Conservation (phyloP, 2,329 filamentous ascomycete genomes). For the Neobulgaria alba region DNA sequence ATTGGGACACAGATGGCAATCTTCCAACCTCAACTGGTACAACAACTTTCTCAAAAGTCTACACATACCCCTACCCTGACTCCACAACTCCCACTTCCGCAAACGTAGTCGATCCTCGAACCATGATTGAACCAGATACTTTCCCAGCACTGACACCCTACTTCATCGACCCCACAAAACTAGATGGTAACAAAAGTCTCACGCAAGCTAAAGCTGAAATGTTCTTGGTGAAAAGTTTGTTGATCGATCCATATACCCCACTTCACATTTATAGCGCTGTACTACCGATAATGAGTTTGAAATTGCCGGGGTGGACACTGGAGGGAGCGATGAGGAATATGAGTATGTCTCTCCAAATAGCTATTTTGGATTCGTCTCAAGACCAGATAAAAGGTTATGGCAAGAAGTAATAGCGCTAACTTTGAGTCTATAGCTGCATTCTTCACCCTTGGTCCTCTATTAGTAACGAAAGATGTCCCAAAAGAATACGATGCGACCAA, state of each 20-base stretch:
- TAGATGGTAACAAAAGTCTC: too few species aligned
- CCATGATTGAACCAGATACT: conserved; percentile 4
- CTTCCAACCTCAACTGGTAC: neutral
- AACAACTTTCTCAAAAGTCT: conserved; percentile 4
- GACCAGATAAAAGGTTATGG: too few species aligned
- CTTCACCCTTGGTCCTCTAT: conserved; percentile 8
- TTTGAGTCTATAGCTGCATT: conserved; percentile 1
- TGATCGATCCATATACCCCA: conserved; percentile 11
- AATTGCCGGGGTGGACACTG: conserved; percentile 3
- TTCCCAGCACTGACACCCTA: conserved; percentile 5
- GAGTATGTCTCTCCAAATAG: neutral
- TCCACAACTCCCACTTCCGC: too few species aligned
- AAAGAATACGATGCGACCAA: conserved; percentile 1
- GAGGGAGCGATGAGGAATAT: conserved; percentile 5
- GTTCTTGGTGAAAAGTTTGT: conserved; percentile 4
- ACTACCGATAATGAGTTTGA: conserved; percentile 3
- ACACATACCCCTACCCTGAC: conserved; percentile 1
- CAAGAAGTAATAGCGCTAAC: neutral
- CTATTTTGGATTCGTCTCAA: too few species aligned
- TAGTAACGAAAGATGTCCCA: conserved; percentile 6
- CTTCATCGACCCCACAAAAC: conserved; percentile 4
- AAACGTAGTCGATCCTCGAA: neutral
- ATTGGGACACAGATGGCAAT: conserved; percentile 4
- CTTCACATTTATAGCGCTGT: conserved; percentile 5
- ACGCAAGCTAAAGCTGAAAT: too few species aligned